Base-by-base conservation (phyloP, 805 yeast genomes). In the Schwanniomyces vanrijiae region DNA sequence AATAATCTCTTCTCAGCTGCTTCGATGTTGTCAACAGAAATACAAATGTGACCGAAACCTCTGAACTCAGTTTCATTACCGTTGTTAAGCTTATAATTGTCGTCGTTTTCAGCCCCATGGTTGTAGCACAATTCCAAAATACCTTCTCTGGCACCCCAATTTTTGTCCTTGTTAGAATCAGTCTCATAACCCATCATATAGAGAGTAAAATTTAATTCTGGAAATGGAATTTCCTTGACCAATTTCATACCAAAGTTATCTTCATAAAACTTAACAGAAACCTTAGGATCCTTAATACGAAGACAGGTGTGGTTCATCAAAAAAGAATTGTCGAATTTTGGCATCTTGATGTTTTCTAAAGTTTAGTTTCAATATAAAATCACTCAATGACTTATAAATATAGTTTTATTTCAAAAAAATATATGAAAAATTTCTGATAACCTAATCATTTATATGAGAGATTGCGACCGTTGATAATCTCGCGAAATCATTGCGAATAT, bases 41-140 rank as follows among this genome's bases (percentile, higher is more conserved):
- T 70, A 68, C 97, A 90, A 49, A 90, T 83, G 68, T 92, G 99
- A 19, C 99, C 99, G 61, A 91, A 92, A 0, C 99, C 98, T 55
- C 92, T 80, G 64, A 82, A 74, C 34, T 95, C 92, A 44, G 85
- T 90, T 7, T 76, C 82, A 64, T 94, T 92, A 49, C 99, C 99
- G 61, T 85, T 86, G 69, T 81, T 86, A 42, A 86, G 66, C 49
- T 67, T 74, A 69, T 75, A 90, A 7, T 69, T 64, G 1, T 73
- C 67, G 53, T 82, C 84, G 48, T 65, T 66, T 66, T 86, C 88
- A 40, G 84, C 75, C 9, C 92, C 94, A 69, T 87, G 83, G 59
- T 84, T 80, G 69, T 90, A 95, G 53, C 90, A 81, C 59, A 92
- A 77, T 66, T 90, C 97, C 48, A 92, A 75, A 16, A 92, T 78